Percentiles rank a stretch among this genome's conserved stretches.
phyloP scores from a whole-genome alignment of 2,329 filamentous ascomycete species.

The Aspergillus niger region DNA sequence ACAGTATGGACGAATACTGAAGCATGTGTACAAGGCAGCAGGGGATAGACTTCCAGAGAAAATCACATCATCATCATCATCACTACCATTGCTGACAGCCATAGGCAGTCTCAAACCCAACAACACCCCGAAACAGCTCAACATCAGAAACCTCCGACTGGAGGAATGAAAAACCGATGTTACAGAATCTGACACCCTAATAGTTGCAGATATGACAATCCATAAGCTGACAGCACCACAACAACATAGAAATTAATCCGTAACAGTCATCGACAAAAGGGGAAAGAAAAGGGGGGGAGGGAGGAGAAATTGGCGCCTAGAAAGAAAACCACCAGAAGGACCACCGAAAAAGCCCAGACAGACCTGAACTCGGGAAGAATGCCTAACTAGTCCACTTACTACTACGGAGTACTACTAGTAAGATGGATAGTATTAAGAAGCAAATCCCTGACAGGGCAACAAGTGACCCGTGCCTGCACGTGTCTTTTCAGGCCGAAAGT shows the following conservation, averaged over 20 bases:
- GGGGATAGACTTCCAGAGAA: too few species aligned
- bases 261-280: neutral
- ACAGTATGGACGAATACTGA: too few species aligned
- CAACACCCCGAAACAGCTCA: too few species aligned
- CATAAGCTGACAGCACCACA: neutral
- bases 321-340: neutral
- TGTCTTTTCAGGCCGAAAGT: constrained; percentile 1
- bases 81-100: too few species aligned
- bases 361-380: neutral
- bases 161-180: too few species aligned
- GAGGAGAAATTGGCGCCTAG: neutral
- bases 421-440: neutral
- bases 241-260: neutral
- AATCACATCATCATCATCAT: too few species aligned
- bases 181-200: too few species aligned
- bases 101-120: too few species aligned
- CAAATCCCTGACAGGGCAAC: constrained; percentile 12
- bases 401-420: neutral
- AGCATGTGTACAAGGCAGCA: too few species aligned
- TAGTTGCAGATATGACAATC: neutral
- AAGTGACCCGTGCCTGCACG: constrained; percentile 19
- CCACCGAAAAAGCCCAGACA: neutral
- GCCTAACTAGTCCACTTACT: neutral
- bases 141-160: too few species aligned
- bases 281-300: neutral